Evolutionary conservation across 176 grass and related monocot genomes (phyloP).

Genomic region (Cocos nucifera): DNA sequence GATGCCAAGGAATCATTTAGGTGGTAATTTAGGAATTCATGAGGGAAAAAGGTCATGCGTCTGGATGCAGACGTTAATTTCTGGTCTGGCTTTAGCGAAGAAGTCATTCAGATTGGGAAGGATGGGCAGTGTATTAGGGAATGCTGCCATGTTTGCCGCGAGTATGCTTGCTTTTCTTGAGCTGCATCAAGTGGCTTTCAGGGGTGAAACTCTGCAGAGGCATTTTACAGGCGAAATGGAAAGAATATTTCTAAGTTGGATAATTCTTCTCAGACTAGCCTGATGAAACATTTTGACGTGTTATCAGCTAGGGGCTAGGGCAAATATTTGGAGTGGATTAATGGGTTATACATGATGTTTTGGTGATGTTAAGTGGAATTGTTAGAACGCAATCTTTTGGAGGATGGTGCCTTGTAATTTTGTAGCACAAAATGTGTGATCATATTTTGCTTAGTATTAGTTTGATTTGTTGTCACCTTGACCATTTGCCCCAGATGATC

Average conservation of each 20-base stretch:
- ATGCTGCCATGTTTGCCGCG: conserved; percentile 58
- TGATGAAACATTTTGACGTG: conserved; percentile 29
- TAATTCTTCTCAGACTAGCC: not conserved
- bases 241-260: not conserved
- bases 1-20: conserved; percentile 20
- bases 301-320: conserved; percentile 41
- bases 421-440: too few relatives aligned
- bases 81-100: conserved; percentile 47
- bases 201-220: conserved; percentile 6
- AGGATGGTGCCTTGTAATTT: too few relatives aligned
- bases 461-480: too few relatives aligned
- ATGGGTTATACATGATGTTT: too few relatives aligned
- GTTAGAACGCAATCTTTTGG: too few relatives aligned
- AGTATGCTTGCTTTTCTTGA: conserved; percentile 14
- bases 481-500: too few relatives aligned
- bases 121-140: conserved; percentile 44
- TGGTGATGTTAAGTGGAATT: too few relatives aligned
- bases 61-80: conserved; percentile 35
- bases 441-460: too few relatives aligned
- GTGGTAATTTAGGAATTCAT: conserved; percentile 21
- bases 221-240: conserved; percentile 18
- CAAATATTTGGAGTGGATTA: not conserved
- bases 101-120: conserved; percentile 36
- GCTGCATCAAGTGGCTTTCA: conserved; percentile 7
- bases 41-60: conserved; percentile 35